phyloP scores from a whole-genome alignment of 768 basidiomycete genomes.

The Galerina marginata region DNA sequence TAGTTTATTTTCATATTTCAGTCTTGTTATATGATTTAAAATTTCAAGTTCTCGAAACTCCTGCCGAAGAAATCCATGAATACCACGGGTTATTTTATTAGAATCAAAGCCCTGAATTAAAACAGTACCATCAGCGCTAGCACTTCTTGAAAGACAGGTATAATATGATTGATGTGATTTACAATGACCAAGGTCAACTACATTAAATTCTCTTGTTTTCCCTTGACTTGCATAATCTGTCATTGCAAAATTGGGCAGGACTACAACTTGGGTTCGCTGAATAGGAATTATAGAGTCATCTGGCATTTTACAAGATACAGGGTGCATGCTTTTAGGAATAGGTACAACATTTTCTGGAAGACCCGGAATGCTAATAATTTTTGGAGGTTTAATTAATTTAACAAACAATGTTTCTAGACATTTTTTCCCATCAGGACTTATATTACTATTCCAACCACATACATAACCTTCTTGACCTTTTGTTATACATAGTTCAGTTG shows the following conservation, averaged over 20 bases:
- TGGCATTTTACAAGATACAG: slow-evolving; percentile 20
- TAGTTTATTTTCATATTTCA: slow-evolving; percentile 17
- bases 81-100: slow-evolving; percentile 26
- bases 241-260: slow-evolving; percentile 38
- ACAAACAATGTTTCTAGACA: slow-evolving; percentile 4
- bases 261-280: slow-evolving; percentile 27
- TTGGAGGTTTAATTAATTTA: slow-evolving; percentile 27
- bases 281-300: slow-evolving; percentile 23
- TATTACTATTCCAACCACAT: too few species aligned
- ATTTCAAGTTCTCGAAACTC: slow-evolving; percentile 12
- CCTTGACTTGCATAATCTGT: slow-evolving; percentile 35
- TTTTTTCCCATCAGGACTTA: too few species aligned
- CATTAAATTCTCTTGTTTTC: slow-evolving; percentile 29
- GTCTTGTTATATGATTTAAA: slow-evolving; percentile 31
- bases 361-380: slow-evolving; percentile 25
- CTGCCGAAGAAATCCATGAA: slow-evolving; percentile 23
- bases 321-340: slow-evolving; percentile 8
- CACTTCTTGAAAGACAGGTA: slow-evolving; percentile 31
- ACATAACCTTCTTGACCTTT: too few species aligned
- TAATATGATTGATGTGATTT: slow-evolving; percentile 25
- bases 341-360: slow-evolving; percentile 40
- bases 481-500: slow-evolving; percentile 11
- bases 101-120: slow-evolving; percentile 31
- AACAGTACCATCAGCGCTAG: slow-evolving; percentile 28
- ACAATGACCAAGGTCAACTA: slow-evolving; percentile 29